These are phyloP conservation scores for Cutaneotrichosporon cavernicola DNA, from an alignment of 1,284 basidiomycete species.

Conservation along the genomic window DNA sequence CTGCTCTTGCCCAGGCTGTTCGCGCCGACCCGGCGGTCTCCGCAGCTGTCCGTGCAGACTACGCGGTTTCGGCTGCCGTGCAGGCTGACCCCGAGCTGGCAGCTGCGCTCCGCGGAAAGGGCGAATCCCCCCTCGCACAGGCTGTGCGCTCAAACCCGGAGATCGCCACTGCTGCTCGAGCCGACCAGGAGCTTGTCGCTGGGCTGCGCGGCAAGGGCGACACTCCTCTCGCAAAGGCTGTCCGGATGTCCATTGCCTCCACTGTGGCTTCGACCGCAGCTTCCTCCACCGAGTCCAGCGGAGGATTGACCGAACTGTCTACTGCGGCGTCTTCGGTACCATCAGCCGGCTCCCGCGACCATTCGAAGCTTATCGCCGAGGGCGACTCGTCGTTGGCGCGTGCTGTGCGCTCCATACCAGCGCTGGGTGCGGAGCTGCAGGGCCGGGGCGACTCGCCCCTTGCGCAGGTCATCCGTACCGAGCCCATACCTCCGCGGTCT, in stretches of 20 bases:
- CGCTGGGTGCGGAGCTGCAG: neutral
- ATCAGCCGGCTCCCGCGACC: neutral
- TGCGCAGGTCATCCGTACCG: neutral
- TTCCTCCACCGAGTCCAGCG: neutral
- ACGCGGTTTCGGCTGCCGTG: neutral
- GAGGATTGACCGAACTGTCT: neutral
- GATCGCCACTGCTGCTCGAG: neutral
- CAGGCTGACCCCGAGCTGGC: neutral
- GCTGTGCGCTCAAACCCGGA: neutral
- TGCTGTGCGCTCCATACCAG: neutral
- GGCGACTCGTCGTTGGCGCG: neutral
- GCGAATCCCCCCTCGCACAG: conserved; percentile 6
- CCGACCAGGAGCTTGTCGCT: neutral
- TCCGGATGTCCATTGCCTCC: neutral
- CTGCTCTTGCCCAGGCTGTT: neutral
- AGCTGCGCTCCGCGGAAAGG: conserved; percentile 1
- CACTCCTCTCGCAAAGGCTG: neutral
- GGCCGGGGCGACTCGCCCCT: conserved; percentile 6
- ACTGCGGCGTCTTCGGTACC: neutral
- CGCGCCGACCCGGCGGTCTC: conserved; percentile 2
- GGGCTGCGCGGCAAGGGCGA: neutral
- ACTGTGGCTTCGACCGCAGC: neutral
- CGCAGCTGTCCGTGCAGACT: neutral
- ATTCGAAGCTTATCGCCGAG: neutral
- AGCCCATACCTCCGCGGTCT: neutral